Evolutionary conservation across 805 yeast genomes (phyloP).

Genomic region (Pachysolen tannophilus): DNA sequence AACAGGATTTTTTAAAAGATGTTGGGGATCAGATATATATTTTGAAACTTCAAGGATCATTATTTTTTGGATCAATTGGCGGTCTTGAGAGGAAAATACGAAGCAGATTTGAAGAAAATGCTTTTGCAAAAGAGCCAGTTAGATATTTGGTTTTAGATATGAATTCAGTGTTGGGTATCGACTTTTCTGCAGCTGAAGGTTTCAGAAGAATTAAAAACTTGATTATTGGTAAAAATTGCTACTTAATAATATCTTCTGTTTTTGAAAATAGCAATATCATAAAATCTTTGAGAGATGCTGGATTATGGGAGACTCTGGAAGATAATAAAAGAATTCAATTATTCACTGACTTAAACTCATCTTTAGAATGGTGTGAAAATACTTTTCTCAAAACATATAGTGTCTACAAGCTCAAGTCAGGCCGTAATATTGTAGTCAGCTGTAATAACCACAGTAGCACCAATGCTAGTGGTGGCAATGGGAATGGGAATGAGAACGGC

Average conservation of each 20-base stretch:
- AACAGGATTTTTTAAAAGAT: constrained; percentile 72
- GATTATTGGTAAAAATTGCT: constrained; percentile 59
- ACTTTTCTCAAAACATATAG: constrained; percentile 65
- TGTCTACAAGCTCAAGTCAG: constrained; percentile 25
- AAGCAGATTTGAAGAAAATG: constrained; percentile 47
- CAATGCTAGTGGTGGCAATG: not conserved
- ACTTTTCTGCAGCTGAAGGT: constrained; percentile 95
- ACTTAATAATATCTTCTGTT: constrained; percentile 73
- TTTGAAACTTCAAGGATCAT: constrained; percentile 76
- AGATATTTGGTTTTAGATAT: constrained; percentile 80
- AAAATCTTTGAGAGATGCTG: constrained; percentile 73
- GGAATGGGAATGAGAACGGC: not conserved
- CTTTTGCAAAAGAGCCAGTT: constrained; percentile 50
- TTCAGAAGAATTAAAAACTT: constrained; percentile 80
- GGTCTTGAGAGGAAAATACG: constrained; percentile 77
- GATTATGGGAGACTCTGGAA: constrained; percentile 54
- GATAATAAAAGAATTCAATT: constrained; percentile 44
- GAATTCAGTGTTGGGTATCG: constrained; percentile 72
- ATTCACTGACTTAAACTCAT: constrained; percentile 74
- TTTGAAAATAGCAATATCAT: constrained; percentile 57
- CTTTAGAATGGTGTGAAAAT: constrained; percentile 96
- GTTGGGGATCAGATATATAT: constrained; percentile 91
- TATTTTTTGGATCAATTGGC: constrained; percentile 94
- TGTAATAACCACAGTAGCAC: not conserved
- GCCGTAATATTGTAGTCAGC: no score